These are phyloP conservation scores for Ceratocystis ficicola DNA, from an alignment of 2,329 filamentous ascomycete genomes.

Conservation along the genomic window DNA sequence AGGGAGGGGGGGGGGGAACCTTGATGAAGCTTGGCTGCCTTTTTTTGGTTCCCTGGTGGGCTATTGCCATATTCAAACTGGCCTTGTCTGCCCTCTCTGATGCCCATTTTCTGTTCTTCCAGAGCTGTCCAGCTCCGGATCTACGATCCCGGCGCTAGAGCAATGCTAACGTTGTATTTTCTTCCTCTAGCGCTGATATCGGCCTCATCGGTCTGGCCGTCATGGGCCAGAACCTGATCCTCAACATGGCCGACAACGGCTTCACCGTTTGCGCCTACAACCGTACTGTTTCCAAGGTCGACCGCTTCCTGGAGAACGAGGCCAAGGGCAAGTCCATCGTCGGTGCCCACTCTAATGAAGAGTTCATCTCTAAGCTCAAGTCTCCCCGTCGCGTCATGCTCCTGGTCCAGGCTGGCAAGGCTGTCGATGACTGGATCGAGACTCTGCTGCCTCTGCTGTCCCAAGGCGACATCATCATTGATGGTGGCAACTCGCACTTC, in stretches of 20 bases:
- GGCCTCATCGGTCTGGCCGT: conserved; percentile 87
- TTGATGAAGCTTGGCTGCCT: no score
- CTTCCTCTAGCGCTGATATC: conserved; percentile 62
- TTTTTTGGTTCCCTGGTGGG: no score
- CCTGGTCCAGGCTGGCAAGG: conserved; percentile 94
- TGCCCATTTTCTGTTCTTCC: no score
- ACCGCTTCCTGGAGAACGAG: conserved; percentile 82
- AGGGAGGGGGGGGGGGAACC: no score
- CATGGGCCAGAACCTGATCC: conserved; percentile 80
- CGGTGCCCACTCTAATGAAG: conserved; percentile 83
- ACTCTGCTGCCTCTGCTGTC: conserved; percentile 73
- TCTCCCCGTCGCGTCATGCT: conserved; percentile 94
- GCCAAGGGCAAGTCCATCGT: conserved; percentile 92
- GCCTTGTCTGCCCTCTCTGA: no score
- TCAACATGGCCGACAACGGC: conserved; percentile 80
- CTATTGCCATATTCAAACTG: no score
- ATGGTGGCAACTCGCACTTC: conserved; percentile 98
- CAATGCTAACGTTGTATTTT: conserved; percentile 39
- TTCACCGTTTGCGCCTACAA: conserved; percentile 98
- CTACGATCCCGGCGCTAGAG: background rate
- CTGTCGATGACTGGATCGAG: conserved; percentile 98
- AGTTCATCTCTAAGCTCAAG: conserved; percentile 96
- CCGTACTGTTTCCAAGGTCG: conserved; percentile 96
- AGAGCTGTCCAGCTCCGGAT: background rate
- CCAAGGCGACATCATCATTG: conserved; percentile 93